Percentiles rank a stretch among this genome's conserved stretches.
Evolutionary conservation across 352 stramenopile genomes (phyloP).

Genomic region (Phytophthora sp.): DNA sequence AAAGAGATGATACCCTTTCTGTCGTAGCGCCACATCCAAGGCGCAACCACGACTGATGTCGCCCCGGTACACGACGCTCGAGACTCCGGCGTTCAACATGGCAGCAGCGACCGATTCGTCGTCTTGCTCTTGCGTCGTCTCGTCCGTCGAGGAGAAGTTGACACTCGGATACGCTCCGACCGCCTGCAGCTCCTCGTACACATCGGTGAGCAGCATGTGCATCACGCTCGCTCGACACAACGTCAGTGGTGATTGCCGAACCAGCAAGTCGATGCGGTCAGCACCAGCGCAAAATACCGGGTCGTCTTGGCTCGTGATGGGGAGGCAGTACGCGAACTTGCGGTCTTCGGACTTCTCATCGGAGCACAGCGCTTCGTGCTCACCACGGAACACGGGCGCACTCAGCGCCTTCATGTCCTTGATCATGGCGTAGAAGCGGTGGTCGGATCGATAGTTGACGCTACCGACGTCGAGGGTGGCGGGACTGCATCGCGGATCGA

Average conservation of each 20-base stretch:
- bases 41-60: not conserved
- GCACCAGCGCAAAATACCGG: conserved; percentile 36
- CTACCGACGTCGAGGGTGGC: not conserved
- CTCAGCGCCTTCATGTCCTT: conserved; percentile 6
- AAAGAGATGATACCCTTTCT: conserved; percentile 50
- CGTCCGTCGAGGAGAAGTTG: conserved; percentile 38
- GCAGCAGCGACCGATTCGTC: not conserved
- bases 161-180: conserved; percentile 26
- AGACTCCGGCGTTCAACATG: conserved; percentile 21
- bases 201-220: conserved; percentile 30
- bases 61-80: conserved; percentile 39
- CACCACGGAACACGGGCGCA: conserved; percentile 22
- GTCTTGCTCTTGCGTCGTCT: too few species aligned
- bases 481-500: conserved; percentile 9
- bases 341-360: not conserved
- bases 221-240: conserved; percentile 42
- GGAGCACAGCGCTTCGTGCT: conserved; percentile 13
- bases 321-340: conserved; percentile 42
- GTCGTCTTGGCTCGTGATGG: conserved; percentile 49
- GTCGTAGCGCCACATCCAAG: conserved; percentile 14
- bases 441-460: conserved; percentile 11
- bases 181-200: conserved; percentile 10
- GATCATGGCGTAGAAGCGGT: conserved; percentile 14
- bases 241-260: conserved; percentile 19
- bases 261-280: conserved; percentile 49